A percentile compares a stretch with the other conserved stretches of the same genome.
Evolutionary conservation across 202 grass and related monocot genomes (phyloP).

Genomic region (Tripidium arundinaceum): DNA sequence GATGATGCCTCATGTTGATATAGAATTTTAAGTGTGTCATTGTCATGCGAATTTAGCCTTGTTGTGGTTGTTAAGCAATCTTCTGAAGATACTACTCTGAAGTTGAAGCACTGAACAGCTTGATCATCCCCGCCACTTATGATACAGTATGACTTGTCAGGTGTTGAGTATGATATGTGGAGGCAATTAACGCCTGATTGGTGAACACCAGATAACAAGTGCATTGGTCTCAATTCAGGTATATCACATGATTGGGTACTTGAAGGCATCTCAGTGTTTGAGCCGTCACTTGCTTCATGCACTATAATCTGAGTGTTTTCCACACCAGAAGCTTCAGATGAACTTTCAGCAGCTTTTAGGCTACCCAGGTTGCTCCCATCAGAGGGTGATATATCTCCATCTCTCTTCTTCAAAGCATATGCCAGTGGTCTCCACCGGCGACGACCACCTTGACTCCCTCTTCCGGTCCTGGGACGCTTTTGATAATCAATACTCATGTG

Average conservation of each 20-base stretch:
- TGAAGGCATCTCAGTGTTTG: conserved; percentile 12
- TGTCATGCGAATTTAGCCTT: not conserved
- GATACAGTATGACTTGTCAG: conserved; percentile 36
- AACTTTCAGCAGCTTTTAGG: not conserved
- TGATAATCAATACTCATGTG: conserved; percentile 66
- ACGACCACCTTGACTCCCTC: conserved; percentile 83
- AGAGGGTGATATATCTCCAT: not conserved
- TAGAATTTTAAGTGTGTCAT: conserved; percentile 38
- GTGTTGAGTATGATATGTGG: conserved; percentile 35
- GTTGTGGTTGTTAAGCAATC: not conserved
- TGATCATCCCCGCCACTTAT: conserved; percentile 93
- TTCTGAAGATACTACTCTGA: conserved; percentile 36
- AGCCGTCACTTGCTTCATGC: conserved; percentile 10
- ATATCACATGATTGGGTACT: conserved; percentile 35
- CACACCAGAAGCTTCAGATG: not conserved
- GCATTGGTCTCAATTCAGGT: conserved; percentile 51
- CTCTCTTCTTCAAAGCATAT: conserved; percentile 37
- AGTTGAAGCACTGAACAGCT: conserved; percentile 55
- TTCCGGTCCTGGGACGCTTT: conserved; percentile 74
- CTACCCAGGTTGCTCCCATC: conserved; percentile 17
- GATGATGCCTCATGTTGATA: conserved; percentile 46
- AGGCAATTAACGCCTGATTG: conserved; percentile 95
- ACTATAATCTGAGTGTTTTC: conserved; percentile 13
- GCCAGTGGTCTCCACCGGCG: conserved; percentile 66
- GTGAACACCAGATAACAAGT: conserved; percentile 48